phyloP scores from a whole-genome alignment of 305 asterid genomes.

The Fraxinus xanthoxyloides region DNA sequence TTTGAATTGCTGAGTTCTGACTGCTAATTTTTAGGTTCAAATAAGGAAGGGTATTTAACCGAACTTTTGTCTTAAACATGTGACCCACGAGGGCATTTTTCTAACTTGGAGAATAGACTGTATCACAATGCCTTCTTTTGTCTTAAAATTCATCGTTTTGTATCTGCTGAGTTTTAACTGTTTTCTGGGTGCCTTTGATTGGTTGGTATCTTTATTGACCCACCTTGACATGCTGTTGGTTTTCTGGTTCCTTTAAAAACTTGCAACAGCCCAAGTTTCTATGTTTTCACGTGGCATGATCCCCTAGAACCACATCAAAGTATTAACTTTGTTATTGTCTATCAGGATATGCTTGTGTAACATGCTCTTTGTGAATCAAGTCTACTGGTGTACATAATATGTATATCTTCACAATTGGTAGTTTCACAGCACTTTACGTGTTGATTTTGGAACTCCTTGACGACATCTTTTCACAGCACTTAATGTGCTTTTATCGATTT shows the following conservation, averaged over 20 bases:
- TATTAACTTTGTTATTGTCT: background rate
- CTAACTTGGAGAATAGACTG: background rate
- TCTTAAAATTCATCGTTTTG: background rate
- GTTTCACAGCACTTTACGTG: background rate
- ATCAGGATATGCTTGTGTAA: slow-evolving; percentile 12
- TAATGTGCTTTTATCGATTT: background rate
- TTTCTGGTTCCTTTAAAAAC: background rate
- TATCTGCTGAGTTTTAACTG: background rate
- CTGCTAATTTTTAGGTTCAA: slow-evolving; percentile 12
- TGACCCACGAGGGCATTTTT: background rate
- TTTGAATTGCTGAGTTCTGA: background rate
- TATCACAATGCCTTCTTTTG: background rate
- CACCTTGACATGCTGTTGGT: background rate
- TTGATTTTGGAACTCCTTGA: background rate
- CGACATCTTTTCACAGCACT: background rate
- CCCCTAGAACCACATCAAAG: background rate
- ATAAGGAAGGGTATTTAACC: background rate
- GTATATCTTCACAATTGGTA: background rate
- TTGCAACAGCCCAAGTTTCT: background rate
- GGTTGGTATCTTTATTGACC: background rate
- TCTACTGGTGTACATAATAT: background rate
- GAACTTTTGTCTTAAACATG: background rate
- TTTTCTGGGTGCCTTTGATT: background rate
- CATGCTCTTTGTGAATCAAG: slow-evolving; percentile 9
- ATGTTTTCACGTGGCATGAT: background rate